Conservation (phyloP, 148 eudicot species). For the Salicornia ramosissima region DNA sequence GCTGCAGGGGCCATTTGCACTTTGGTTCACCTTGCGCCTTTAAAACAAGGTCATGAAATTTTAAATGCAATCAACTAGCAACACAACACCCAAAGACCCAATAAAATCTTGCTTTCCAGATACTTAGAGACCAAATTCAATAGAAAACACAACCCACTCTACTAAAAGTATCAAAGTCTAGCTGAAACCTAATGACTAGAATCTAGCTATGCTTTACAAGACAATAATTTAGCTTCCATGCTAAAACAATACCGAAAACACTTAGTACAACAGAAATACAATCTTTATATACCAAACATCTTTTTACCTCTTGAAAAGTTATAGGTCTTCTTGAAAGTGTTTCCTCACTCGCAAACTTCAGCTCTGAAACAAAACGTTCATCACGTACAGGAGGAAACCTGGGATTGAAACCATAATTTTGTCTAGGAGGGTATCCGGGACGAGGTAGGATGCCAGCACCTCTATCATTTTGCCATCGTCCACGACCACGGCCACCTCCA, state of each 20-base stretch:
- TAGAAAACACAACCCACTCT: slow-evolving; percentile 7
- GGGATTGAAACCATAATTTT: slow-evolving; percentile 47
- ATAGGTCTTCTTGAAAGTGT: slow-evolving; percentile 70
- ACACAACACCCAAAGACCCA: neutral
- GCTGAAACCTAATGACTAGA: neutral
- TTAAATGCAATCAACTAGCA: neutral
- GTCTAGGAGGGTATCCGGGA: slow-evolving; percentile 78
- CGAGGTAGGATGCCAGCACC: slow-evolving; percentile 95
- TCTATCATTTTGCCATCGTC: slow-evolving; percentile 92
- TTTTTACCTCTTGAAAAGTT: slow-evolving; percentile 73
- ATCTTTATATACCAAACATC: no score
- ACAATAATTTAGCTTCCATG: no score
- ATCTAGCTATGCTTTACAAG: neutral
- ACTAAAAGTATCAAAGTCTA: neutral
- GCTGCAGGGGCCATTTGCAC: no score
- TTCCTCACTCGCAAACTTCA: slow-evolving; percentile 90
- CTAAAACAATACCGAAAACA: no score
- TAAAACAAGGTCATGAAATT: neutral
- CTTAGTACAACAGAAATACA: no score
- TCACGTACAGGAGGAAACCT: slow-evolving; percentile 55
- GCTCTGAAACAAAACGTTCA: slow-evolving; percentile 95
- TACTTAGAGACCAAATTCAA: neutral
- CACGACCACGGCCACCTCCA: slow-evolving; percentile 96
- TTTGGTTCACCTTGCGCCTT: no score
- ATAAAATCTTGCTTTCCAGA: neutral